Base-by-base conservation (phyloP, 2,329 filamentous ascomycete species). In the Macrophomina tecta region DNA sequence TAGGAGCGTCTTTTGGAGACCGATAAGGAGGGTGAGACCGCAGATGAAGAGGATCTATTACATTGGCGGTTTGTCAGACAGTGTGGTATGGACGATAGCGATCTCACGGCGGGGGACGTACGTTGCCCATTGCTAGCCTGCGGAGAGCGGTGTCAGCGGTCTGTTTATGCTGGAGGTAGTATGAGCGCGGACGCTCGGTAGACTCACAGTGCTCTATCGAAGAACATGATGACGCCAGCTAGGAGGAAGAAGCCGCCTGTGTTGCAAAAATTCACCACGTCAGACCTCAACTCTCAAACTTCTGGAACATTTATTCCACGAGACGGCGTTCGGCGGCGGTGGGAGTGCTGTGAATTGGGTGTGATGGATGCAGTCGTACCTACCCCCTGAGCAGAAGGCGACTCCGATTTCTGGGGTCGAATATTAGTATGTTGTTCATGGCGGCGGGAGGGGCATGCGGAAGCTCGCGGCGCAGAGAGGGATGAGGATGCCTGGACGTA, bases 41-140 rank as follows among this genome's bases (percentile, higher is more conserved):
- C 97, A 92, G 65, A 99, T 88, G 85, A 99, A 98, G 79, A 99
- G 93, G 79, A 99, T 96, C 93, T 97, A 74, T 46, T 64, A 55
- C 23, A 23, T 56, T 30, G 42, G 14, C 11, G 42, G 5, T 14
- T 45, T 9, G 66, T 48, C 58, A 51, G 32, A 34, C 23, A 42
- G 53, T 62, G 62, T 49, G 30, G 45, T 4, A 42, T 38, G 18
- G 6, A 38, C 8, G 53, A 38, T 23, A 23, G 23, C 23, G 23
- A 23, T 23, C 23, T 23, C 23, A 36, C 63, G 34, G 38, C 68
- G 65, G 65, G 51, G 65, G 60, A 77, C 83, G 75, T 86, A 94
- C 91, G 77, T 98, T 98, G 82, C 95, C 95, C 95, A 98, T 98
- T 72, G 94, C 94, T 66, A 99, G 89, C 89, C 92, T 95, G 71